These are phyloP conservation scores for Polyporus arcularius DNA, from an alignment of 768 basidiomycete species.

Conservation along the genomic window DNA sequence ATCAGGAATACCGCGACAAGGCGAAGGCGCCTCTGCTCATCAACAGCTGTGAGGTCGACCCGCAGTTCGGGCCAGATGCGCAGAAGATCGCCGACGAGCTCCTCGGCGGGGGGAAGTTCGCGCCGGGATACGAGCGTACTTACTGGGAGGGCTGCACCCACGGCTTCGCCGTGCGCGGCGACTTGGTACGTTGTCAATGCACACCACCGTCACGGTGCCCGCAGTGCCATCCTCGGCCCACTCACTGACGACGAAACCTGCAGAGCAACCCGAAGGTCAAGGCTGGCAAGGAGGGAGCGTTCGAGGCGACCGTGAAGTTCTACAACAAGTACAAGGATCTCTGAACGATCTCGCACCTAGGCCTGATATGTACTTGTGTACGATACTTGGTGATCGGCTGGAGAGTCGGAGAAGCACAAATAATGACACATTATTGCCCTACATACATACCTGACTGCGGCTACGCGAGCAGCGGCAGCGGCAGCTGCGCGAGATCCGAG, in stretches of 20 bases:
- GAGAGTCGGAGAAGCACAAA: too few relatives aligned
- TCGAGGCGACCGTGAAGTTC: slow-evolving; percentile 40
- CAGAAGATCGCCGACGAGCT: slow-evolving; percentile 39
- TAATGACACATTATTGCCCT: too few relatives aligned
- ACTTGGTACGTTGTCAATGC: slow-evolving; percentile 23
- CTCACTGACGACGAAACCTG: neutral
- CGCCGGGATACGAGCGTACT: slow-evolving; percentile 39
- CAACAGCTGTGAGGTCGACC: slow-evolving; percentile 40
- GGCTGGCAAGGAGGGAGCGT: slow-evolving; percentile 43
- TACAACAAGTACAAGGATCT: slow-evolving; percentile 29
- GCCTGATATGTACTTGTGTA: too few relatives aligned
- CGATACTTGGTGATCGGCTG: too few relatives aligned
- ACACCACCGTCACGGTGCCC: too few relatives aligned
- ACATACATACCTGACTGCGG: too few relatives aligned
- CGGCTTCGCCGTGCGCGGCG: slow-evolving; percentile 45
- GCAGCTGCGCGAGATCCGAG: too few relatives aligned
- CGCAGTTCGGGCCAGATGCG: slow-evolving; percentile 33
- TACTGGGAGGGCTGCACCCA: slow-evolving; percentile 34
- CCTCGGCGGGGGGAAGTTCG: slow-evolving; percentile 39
- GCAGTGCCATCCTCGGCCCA: neutral
- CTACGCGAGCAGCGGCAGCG: too few relatives aligned
- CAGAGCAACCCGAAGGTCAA: slow-evolving; percentile 13
- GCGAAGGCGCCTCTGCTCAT: slow-evolving; percentile 44
- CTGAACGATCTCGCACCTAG: slow-evolving; percentile 10
- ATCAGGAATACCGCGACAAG: slow-evolving; percentile 35